Base-by-base conservation (phyloP, 2,329 filamentous ascomycete genomes). In the Colletotrichum spaethianum region DNA sequence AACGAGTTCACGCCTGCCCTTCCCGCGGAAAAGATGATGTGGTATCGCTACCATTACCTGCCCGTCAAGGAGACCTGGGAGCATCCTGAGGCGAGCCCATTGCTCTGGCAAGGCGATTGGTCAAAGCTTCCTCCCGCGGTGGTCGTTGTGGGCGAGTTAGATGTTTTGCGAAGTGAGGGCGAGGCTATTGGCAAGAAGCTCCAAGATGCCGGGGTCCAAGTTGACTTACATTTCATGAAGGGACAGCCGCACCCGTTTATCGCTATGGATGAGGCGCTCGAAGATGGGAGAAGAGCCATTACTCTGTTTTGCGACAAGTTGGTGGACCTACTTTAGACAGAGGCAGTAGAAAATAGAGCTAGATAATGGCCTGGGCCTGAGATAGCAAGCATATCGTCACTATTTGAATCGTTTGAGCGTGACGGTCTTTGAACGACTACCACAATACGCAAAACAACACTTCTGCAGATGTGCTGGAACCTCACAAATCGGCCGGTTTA, bases 161-260 rank as follows among this genome's bases (percentile, higher is more conserved):
- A 91, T 76, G 86, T 91, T n/a, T 77, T 91, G 72, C 81, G 88
- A 14, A 82, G 82, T 9, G 89, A 91, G 74, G 89, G 87, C 0
- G 82, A 86, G 76, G 79, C 83, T 70, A 89, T 89, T 77, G 88
- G 82, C 4, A 77, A 82, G 73, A 88, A 86, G 75, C 75, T 91
- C 67, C 74, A 74, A 18, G 78, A 80, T 2, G 84, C 84, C 1
- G 87, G 88, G 0, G 86, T 88, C 1, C 59, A 76, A n/a, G 84
- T 84, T 3, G 82, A 87, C 56, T 76, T 89, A 42, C 82, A 86
- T 70, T 78, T 87, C 26, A 86, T 88, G 84, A 82, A 85, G 75
- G 86, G 87, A 0, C 87, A 88, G 83, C 87, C 88, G 5, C 88
- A 90, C 80, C 87, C 87, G 0, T 90, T 90, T 76, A 80, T 90